Conservation (phyloP, 441 rosid species). For the Croton setiger region DNA sequence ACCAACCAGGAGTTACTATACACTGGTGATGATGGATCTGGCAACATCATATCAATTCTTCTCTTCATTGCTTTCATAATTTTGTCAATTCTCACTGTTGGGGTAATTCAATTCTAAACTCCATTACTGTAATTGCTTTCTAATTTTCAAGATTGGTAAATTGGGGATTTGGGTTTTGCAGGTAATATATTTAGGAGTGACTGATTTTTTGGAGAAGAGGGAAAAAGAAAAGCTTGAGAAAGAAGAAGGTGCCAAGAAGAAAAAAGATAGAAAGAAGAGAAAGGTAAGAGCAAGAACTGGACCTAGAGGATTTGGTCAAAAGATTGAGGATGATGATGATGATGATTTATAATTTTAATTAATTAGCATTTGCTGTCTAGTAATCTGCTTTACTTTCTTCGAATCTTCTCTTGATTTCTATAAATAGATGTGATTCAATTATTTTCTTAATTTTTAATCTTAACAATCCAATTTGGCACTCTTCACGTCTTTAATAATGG, state of each 20-base stretch:
- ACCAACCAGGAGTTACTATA: conserved; percentile 38
- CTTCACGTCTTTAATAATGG: too few relatives aligned
- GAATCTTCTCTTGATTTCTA: too few relatives aligned
- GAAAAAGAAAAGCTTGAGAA: conserved; percentile 75
- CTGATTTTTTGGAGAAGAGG: conserved; percentile 70
- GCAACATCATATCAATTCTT: conserved; percentile 45
- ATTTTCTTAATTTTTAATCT: too few relatives aligned
- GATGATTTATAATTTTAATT: too few relatives aligned
- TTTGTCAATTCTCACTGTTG: conserved; percentile 69
- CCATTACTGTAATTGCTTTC: too few relatives aligned
- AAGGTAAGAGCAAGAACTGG: conserved; percentile 52
- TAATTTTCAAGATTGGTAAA: neutral
- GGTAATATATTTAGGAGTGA: conserved; percentile 74
- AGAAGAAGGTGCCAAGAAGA: conserved; percentile 57
- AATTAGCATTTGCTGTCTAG: neutral
- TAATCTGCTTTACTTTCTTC: too few relatives aligned
- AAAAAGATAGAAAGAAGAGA: conserved; percentile 62
- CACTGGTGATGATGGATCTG: conserved; percentile 43
- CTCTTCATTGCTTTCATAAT: conserved; percentile 60
- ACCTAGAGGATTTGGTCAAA: conserved; percentile 83
- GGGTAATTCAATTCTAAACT: conserved; percentile 40
- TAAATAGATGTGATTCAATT: too few relatives aligned
- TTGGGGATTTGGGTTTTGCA: conserved; percentile 20
- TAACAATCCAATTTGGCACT: too few relatives aligned
- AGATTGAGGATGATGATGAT: conserved; percentile 35